Evolutionary conservation across 192 early-diverging fungal genomes (phyloP).

Genomic region (Thoreauomyces humboldtii): DNA sequence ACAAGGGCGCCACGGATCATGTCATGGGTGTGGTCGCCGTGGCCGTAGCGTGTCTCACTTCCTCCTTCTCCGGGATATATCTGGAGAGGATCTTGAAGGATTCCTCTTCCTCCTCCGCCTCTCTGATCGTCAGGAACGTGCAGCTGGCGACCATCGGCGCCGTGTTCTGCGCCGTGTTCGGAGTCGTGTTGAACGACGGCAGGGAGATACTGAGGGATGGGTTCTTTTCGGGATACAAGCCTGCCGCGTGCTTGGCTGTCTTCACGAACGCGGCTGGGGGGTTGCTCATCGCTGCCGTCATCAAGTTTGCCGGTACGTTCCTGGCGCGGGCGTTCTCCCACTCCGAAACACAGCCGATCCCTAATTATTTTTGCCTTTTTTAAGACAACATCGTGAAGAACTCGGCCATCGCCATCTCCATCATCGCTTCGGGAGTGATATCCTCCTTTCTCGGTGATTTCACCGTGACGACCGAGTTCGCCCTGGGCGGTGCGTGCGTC

Average conservation of each 20-base stretch:
- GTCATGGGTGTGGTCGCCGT: neutral
- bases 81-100: neutral
- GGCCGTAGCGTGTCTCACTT: neutral
- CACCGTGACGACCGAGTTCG: neutral
- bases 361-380: too few species aligned
- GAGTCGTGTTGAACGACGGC: neutral
- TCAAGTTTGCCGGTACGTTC: neutral
- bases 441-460: neutral
- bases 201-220: neutral
- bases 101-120: neutral
- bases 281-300: neutral
- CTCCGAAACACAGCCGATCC: too few species aligned
- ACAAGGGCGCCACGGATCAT: too few species aligned
- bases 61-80: neutral
- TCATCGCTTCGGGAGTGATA: neutral
- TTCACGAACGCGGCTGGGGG: neutral
- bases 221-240: neutral
- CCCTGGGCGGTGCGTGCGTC: neutral
- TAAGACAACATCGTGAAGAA: neutral
- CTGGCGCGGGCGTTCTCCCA: too few species aligned
- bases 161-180: neutral
- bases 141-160: neutral
- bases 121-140: neutral
- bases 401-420: neutral
- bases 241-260: neutral